A percentile compares a stretch with the other conserved stretches of the same genome.
phyloP scores from a whole-genome alignment of 208 protist genomes.

The Crithidia fasciculata region DNA sequence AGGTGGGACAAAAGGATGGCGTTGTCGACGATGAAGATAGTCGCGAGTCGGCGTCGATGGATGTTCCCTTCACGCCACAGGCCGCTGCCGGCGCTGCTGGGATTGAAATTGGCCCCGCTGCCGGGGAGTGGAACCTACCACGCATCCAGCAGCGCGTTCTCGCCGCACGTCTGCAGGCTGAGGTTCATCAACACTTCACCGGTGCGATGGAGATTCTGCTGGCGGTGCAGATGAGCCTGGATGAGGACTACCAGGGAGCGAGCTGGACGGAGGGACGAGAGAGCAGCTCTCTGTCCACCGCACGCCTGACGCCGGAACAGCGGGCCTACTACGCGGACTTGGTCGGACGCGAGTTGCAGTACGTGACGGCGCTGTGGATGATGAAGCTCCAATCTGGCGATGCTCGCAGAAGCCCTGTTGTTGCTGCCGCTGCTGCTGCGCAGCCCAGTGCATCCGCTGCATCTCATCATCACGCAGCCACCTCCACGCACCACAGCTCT shows the following conservation, averaged over 20 bases:
- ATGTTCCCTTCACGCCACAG: slow-evolving; percentile 21
- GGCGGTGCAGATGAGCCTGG: slow-evolving; percentile 39
- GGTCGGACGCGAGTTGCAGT: slow-evolving; percentile 33
- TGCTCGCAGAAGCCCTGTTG: too few relatives aligned
- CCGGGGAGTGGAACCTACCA: slow-evolving; percentile 35
- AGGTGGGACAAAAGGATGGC: too few relatives aligned
- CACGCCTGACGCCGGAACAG: slow-evolving; percentile 22
- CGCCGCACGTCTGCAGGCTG: slow-evolving; percentile 27
- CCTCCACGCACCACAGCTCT: neutral
- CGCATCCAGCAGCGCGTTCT: slow-evolving; percentile 41
- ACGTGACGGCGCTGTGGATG: slow-evolving; percentile 35
- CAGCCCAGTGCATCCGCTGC: too few relatives aligned
- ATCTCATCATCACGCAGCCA: neutral
- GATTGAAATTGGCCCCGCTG: slow-evolving; percentile 30
- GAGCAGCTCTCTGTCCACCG: neutral
- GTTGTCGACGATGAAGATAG: neutral
- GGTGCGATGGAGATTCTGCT: slow-evolving; percentile 37
- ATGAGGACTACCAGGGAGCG: slow-evolving; percentile 30
- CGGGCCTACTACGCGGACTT: slow-evolving; percentile 31
- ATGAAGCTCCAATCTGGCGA: slow-evolving; percentile 18
- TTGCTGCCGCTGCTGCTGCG: too few relatives aligned
- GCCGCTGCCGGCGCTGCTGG: slow-evolving; percentile 24
- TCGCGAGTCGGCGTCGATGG: neutral
- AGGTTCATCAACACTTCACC: slow-evolving; percentile 34
- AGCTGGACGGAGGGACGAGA: neutral